phyloP scores from a whole-genome alignment of 1,139 yeast genomes.

The Magnusiomyces tetraspermus region DNA sequence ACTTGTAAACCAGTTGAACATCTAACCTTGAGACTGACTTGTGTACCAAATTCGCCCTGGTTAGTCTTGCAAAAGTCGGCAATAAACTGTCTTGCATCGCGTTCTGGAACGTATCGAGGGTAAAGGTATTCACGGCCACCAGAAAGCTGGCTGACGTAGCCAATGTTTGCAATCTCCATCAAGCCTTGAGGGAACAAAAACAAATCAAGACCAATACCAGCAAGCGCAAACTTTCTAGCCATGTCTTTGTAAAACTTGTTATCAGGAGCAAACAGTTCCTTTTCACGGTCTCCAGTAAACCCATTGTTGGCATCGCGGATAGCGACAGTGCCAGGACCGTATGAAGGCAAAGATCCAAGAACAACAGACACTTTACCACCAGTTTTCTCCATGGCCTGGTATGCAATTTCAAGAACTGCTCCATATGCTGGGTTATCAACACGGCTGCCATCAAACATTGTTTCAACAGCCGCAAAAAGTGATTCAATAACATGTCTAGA shows the following conservation, averaged over 20 bases:
- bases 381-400: constrained; percentile 52
- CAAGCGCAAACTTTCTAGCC: constrained; percentile 47
- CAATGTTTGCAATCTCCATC: constrained; percentile 68
- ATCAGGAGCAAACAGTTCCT: constrained; percentile 53
- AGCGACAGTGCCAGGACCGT: constrained; percentile 75
- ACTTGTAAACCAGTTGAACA: constrained; percentile 86
- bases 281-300: constrained; percentile 38
- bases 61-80: constrained; percentile 41
- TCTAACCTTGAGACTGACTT: constrained; percentile 75
- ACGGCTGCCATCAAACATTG: constrained; percentile 35
- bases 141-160: constrained; percentile 54
- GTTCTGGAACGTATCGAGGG: constrained; percentile 54
- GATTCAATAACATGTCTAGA: constrained; percentile 56
- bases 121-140: constrained; percentile 67
- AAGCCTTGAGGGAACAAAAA: constrained; percentile 57
- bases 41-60: constrained; percentile 48
- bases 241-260: constrained; percentile 54
- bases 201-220: constrained; percentile 68
- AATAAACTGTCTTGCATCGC: constrained; percentile 61
- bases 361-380: constrained; percentile 79
- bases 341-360: constrained; percentile 61
- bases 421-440: constrained; percentile 72
- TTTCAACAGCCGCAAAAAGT: constrained; percentile 55
- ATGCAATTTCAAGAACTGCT: constrained; percentile 64
- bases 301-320: constrained; percentile 36